These are phyloP conservation scores for Chrysanthemum seticuspe DNA, from an alignment of 129 eudicot species.

Conservation along the genomic window DNA sequence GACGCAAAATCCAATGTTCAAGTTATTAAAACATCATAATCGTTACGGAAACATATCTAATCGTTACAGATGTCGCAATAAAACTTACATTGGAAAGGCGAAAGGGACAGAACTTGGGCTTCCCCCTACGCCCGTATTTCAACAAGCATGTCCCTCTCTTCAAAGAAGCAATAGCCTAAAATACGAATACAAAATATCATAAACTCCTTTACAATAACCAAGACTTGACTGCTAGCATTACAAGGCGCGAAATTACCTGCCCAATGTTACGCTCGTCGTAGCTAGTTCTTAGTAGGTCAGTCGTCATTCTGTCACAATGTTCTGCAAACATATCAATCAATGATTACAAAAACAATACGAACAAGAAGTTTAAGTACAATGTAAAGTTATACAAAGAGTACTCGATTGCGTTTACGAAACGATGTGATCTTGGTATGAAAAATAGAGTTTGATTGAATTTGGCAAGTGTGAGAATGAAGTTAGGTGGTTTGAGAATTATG, in stretches of 20 bases:
- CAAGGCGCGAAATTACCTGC: slow-evolving; percentile 14
- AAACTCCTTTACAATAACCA: background rate
- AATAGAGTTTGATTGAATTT: background rate
- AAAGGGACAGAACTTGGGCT: slow-evolving; percentile 40
- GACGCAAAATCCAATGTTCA: too few relatives aligned
- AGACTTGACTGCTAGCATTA: background rate
- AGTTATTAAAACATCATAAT: too few relatives aligned
- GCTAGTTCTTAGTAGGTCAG: slow-evolving; percentile 22
- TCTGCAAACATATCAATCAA: too few relatives aligned
- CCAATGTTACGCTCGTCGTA: slow-evolving; percentile 28
- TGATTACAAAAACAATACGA: too few relatives aligned
- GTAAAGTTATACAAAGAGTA: background rate
- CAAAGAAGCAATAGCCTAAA: slow-evolving; percentile 11
- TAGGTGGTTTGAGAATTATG: background rate
- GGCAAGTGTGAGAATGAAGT: background rate
- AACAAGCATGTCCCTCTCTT: slow-evolving; percentile 33
- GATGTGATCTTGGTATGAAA: background rate
- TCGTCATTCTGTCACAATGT: slow-evolving; percentile 8
- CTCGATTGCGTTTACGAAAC: background rate
- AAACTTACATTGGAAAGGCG: background rate
- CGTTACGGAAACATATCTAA: too few relatives aligned
- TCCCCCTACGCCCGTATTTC: slow-evolving; percentile 64
- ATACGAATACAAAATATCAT: background rate
- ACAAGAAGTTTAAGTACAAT: background rate
- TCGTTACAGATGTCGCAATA: too few relatives aligned